Conservation (phyloP, 2,329 filamentous ascomycete genomes). For the Fusarium sp. region DNA sequence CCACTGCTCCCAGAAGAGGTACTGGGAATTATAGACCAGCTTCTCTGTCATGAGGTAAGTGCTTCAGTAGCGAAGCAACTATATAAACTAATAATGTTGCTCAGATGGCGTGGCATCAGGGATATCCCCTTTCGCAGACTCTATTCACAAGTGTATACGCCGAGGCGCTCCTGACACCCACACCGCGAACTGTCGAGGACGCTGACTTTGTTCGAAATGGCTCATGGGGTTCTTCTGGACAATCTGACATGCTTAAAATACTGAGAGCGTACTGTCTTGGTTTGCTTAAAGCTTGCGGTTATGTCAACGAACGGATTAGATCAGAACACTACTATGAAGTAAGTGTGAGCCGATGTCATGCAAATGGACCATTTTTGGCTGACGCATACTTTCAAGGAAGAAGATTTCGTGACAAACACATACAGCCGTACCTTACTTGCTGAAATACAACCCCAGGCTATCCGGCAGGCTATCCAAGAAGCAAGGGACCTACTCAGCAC, state of each 20-base stretch:
- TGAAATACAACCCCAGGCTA: constrained; percentile 64
- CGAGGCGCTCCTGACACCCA: constrained; percentile 80
- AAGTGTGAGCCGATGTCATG: constrained; percentile 3
- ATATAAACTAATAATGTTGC: constrained; percentile 7
- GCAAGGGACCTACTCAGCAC: constrained; percentile 63
- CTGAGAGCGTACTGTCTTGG: constrained; percentile 88
- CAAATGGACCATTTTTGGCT: neutral
- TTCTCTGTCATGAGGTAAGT: constrained; percentile 85
- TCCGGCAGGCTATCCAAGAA: constrained; percentile 63
- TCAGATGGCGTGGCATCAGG: constrained; percentile 94
- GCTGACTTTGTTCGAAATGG: constrained; percentile 66
- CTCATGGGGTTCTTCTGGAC: constrained; percentile 39
- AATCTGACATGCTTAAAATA: constrained; percentile 66
- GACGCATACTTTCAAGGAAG: constrained; percentile 68
- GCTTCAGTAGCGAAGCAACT: neutral
- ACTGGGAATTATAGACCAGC: constrained; percentile 91
- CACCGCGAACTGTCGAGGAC: constrained; percentile 69
- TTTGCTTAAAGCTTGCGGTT: constrained; percentile 82
- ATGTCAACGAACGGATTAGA: constrained; percentile 79
- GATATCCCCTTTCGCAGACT: constrained; percentile 95
- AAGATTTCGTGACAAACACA: constrained; percentile 94
- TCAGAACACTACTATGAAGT: constrained; percentile 93
- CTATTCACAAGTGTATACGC: constrained; percentile 93
- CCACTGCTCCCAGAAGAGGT: constrained; percentile 80
- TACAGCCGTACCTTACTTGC: constrained; percentile 83